A percentile compares a stretch with the other conserved stretches of the same genome.
These are phyloP conservation scores for Oryza nivara DNA, from an alignment of 176 grass and related monocot genomes.

Conservation along the genomic window DNA sequence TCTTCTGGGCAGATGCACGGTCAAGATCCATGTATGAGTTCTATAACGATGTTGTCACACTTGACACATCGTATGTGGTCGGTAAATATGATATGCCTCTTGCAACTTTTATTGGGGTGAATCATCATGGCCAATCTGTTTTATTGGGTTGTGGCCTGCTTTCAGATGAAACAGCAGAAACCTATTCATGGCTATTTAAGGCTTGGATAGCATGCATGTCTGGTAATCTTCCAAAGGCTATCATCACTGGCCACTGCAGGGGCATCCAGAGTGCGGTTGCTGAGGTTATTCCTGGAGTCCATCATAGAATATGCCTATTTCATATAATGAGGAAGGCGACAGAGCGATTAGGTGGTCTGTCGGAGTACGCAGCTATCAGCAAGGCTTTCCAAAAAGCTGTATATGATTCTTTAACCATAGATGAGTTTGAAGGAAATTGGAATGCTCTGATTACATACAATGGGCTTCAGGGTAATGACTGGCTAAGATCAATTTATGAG, in stretches of 20 bases:
- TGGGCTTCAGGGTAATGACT: constrained; percentile 80
- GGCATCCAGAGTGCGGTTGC: constrained; percentile 75
- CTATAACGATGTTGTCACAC: constrained; percentile 74
- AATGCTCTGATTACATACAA: constrained; percentile 65
- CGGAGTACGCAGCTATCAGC: constrained; percentile 79
- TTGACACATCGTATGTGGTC: constrained; percentile 79
- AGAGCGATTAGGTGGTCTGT: constrained; percentile 72
- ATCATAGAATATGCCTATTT: constrained; percentile 83
- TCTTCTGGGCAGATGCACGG: constrained; percentile 87
- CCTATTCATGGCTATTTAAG: constrained; percentile 88
- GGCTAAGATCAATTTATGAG: constrained; percentile 87
- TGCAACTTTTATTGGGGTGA: constrained; percentile 82
- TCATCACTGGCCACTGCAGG: constrained; percentile 83
- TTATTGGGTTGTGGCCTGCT: constrained; percentile 79
- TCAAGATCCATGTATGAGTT: constrained; percentile 87
- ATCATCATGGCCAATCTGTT: constrained; percentile 89
- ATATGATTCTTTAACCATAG: constrained; percentile 76
- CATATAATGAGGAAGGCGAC: constrained; percentile 84
- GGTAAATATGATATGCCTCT: constrained; percentile 89
- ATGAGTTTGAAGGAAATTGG: constrained; percentile 92
- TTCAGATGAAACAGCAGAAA: constrained; percentile 84
- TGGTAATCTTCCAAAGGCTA: constrained; percentile 77
- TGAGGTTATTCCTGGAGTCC: constrained; percentile 78
- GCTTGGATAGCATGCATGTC: constrained; percentile 95
- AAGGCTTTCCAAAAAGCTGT: constrained; percentile 89